Evolutionary conservation across 768 basidiomycete genomes (phyloP), one percentile per base, ranked within the genome.

Genomic region (Hericium coralloides): DNA sequence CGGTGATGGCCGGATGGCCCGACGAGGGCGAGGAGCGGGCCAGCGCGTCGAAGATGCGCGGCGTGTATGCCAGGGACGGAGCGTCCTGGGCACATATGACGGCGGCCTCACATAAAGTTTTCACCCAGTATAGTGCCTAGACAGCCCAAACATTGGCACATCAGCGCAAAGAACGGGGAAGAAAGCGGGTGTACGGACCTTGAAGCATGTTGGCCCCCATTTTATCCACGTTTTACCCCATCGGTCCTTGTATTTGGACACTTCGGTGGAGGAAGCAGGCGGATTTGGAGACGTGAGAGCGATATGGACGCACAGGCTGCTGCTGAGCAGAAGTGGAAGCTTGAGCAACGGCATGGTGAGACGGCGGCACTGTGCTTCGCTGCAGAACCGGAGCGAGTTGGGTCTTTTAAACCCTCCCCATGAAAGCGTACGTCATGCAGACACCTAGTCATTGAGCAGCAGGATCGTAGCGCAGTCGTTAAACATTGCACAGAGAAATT

Each of bases 301-400:
- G n/a, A 45, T 18, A 8, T 20, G 43, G 43, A 45, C 18, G 43
- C 43, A 18, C 2, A 45, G 43, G 17, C 43, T 20, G 17, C 20
- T 45, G 43, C n/a, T n/a, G 43, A 45, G 20, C n/a, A 45, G 43
- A 20, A 45, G 20, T 3, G 43, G 43, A 9, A 20, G 20, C 15
- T 20, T 20, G n/a, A 45, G 20, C n/a, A 45, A 20, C 43, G 43
- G 20, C 43, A 45, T 45, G n/a, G n/a, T 45, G 12, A 45, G 18
- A 20, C 20, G 43, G 15, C 2, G 2, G 20, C n/a, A 52, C 68
- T 64, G 25, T 68, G 17, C 49, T 71, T 64, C 77, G 75, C 79
- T 49, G 64, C 70, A 62, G 78, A 79, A 12, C 51, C 58, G 12
- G 12, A n/a, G 45, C 68, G 70, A 25, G 5, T 31, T 31, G 31